Evolutionary conservation across 192 early-diverging fungal genomes (phyloP), one percentile per base, ranked within the genome.

Genomic region (Linnemannia elongata): DNA sequence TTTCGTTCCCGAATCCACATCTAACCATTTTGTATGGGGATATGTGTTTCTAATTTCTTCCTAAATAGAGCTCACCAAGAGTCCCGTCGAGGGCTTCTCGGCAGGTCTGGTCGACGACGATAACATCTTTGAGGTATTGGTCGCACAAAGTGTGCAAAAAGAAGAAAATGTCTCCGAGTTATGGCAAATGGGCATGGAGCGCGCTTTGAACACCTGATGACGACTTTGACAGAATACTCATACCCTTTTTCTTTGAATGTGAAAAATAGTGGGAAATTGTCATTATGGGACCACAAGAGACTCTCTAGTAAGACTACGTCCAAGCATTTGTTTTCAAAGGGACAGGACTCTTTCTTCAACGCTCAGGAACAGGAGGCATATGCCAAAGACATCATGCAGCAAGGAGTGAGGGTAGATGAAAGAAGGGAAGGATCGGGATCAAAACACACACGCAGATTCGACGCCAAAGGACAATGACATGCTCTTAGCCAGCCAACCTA

Each of bases 271-370:
- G 96, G 96, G 95, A 96, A 73, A 94, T 99, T 39, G 94, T 97
- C 90, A 92, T 99, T 78, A 93, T 98, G 69, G 97, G 97, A 44
- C 96, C 97, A 44, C 91, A 94, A 60, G 96, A 95, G 63, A 97
- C 97, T 27, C 88, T 95, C 55, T 98, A 97, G 94, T 95, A 92
- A 92, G 94, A 86, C 49, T 44, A 52, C 45, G 72, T 68, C 44
- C 44, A 33, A 66, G 60, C 12, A 33, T 33, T 66, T 66, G n/a
- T 66, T 66, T 3, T 27, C 60, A 33, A 30, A 33, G 17, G 30
- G 30, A 66, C 60, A 66, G 30, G 60, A 66, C 4, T 33, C 30
- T 33, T 33, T 30, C 18, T 2, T 13, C 60, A 27, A 33, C 27
- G 4, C 27, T 66, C 30, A 66, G 30, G 60, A 66, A 66, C 12